Base-by-base conservation (phyloP, 305 asterid species). In the Euphrasia arctica region DNA sequence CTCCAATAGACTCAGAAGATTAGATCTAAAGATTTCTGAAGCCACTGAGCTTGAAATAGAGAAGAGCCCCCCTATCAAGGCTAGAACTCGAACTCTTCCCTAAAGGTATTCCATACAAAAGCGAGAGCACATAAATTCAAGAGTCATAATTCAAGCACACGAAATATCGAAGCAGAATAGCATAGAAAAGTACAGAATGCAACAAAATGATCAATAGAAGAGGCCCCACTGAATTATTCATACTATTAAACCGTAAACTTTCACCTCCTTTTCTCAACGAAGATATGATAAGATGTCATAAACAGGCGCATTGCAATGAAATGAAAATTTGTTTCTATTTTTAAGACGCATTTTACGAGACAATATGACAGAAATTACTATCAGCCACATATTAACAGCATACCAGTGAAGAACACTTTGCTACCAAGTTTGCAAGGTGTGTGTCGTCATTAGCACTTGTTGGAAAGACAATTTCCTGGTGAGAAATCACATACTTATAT, bases 41-140 rank as follows among this genome's bases (percentile, higher is more conserved):
- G 98, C 97, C 73, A 87, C 79, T 15, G 84, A 72, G 71, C 81
- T 80, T 42, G 98, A 89, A 66, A 79, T 69, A 43, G 97, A 89
- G 87, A 92, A 92, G 70, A 92, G 88, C 81, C 78, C 88, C 89
- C 85, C 96, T 64, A 92, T 80, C 87, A 90, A 78, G 69, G 94
- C 95, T 54, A 92, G 83, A 69, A 89, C 66, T 65, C 96, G 86
- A 70, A 92, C 88, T 77, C 94, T 80, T 78, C 85, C 97, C 98
- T 87, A 62, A 54, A 78, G 55, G 65, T 12, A 15, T 67, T 60
- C 43, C 68, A 52, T 54, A 70, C 47, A 69, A 67, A 68, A 67
- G 39, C 51, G 64, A 72, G 31, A 32, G 51, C 29, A 70, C 14
- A 65, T 58, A 29, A 60, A 65, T 15, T 32, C 25, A 62, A 55